Evolutionary conservation across 352 stramenopile species (phyloP).

Genomic region (Pythium phragmiticola): DNA sequence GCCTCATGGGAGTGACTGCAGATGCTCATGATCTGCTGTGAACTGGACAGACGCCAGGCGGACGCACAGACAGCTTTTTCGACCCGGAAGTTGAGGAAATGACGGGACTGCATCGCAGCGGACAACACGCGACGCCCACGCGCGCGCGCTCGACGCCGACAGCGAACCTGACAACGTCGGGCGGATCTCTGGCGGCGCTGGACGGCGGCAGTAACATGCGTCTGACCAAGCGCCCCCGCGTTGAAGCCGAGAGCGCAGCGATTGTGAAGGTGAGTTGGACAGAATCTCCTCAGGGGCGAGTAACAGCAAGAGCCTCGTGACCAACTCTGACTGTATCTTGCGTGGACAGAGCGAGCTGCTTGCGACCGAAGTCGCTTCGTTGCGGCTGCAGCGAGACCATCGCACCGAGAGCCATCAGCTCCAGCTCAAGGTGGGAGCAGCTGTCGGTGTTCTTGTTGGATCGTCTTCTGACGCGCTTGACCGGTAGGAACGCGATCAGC

Average conservation of each 20-base stretch:
- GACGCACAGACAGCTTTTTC: conserved; percentile 31
- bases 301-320: background rate
- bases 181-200: background rate
- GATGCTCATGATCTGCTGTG: background rate
- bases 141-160: background rate
- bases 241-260: conserved; percentile 58
- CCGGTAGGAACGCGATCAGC: conserved; percentile 47
- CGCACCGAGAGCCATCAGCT: conserved; percentile 60
- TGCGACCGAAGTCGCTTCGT: conserved; percentile 46
- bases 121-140: background rate
- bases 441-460: background rate
- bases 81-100: conserved; percentile 37
- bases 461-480: background rate
- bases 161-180: background rate
- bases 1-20: background rate
- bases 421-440: conserved; percentile 43
- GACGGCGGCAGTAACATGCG: background rate
- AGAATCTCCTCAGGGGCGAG: background rate
- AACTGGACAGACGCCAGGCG: background rate
- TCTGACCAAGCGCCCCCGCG: conserved; percentile 44
- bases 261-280: conserved; percentile 47
- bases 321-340: background rate
- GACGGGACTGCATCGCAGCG: conserved; percentile 8
- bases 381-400: conserved; percentile 53
- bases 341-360: conserved; percentile 45